phyloP scores from a whole-genome alignment of 352 stramenopile genomes.

The Sclerospora graminicola region DNA sequence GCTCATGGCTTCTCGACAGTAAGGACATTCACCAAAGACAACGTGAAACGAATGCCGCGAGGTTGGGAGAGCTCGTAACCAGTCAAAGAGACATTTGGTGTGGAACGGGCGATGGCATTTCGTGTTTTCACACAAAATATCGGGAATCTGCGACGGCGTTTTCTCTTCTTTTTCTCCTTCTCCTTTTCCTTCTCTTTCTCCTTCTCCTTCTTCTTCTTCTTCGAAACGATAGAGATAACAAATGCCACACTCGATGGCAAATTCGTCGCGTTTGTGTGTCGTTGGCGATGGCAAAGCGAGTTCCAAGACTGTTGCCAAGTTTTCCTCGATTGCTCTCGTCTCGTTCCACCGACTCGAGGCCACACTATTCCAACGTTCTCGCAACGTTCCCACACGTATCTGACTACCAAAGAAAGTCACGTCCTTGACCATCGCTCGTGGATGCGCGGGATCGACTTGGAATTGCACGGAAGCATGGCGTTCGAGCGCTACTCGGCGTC shows the following conservation, averaged over 20 bases:
- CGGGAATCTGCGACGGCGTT: conserved; percentile 36
- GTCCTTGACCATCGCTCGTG: conserved; percentile 36
- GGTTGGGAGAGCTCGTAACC: conserved; percentile 81
- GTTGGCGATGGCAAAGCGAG: conserved; percentile 52
- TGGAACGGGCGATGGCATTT: conserved; percentile 84
- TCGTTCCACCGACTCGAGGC: conserved; percentile 53
- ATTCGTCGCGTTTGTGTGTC: conserved; percentile 42
- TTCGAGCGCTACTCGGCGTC: conserved; percentile 51
- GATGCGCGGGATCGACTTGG: conserved; percentile 36
- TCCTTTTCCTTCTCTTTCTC: neutral
- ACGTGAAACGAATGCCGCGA: conserved; percentile 86
- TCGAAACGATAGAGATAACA: conserved; percentile 82
- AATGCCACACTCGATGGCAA: conserved; percentile 82
- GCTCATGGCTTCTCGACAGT: conserved; percentile 83
- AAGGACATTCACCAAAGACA: conserved; percentile 85
- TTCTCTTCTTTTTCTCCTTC: neutral
- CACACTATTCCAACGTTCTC: conserved; percentile 47
- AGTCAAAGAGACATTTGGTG: conserved; percentile 81
- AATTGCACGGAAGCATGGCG: conserved; percentile 67
- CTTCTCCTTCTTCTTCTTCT: conserved; percentile 10
- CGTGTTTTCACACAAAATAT: conserved; percentile 77
- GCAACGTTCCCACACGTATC: conserved; percentile 30
- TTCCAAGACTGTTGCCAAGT: conserved; percentile 52
- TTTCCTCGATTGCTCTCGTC: conserved; percentile 34
- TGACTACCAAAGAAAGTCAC: conserved; percentile 74